phyloP scores from a whole-genome alignment of 306 rosid species.

The Lotus japonicus region DNA sequence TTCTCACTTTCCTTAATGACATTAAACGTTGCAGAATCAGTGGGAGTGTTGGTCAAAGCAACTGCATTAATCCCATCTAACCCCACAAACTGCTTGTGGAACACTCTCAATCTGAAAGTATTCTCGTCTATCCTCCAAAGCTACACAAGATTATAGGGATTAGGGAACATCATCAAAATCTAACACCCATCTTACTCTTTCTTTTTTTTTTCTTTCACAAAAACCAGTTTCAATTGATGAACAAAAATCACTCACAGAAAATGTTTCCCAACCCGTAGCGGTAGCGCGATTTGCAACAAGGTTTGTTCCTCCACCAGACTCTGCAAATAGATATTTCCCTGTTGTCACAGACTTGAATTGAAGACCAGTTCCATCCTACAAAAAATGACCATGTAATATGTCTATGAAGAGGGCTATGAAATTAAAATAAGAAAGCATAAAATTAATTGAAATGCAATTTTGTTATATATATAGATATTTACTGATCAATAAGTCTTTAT shows the following conservation, averaged over 20 bases:
- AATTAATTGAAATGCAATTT: too few species aligned
- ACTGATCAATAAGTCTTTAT: conserved; percentile 56
- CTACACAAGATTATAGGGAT: conserved; percentile 22
- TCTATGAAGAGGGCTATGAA: too few species aligned
- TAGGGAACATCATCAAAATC: too few species aligned
- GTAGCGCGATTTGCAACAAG: conserved; percentile 59
- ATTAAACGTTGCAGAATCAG: conserved; percentile 30
- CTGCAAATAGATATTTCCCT: conserved; percentile 49
- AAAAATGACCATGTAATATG: too few species aligned
- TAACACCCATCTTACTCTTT: too few species aligned
- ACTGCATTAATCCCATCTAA: conserved; percentile 40
- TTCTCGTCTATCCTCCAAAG: conserved; percentile 63
- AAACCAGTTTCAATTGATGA: too few species aligned
- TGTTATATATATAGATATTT: too few species aligned
- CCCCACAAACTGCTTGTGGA: conserved; percentile 53
- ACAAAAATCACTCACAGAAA: conserved; percentile 21
- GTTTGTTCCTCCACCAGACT: conserved; percentile 62
- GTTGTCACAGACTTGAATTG: conserved; percentile 63
- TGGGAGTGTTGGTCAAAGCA: conserved; percentile 37
- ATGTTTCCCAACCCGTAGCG: conserved; percentile 74
- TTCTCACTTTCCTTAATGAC: conserved; percentile 39
- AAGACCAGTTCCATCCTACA: too few species aligned
- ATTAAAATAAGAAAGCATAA: too few species aligned
- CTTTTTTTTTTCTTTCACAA: too few species aligned
- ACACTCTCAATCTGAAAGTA: conserved; percentile 52